A percentile compares a stretch with the other conserved stretches of the same genome.
These are phyloP conservation scores for Eucalyptus pauciflora DNA, from an alignment of 345 rosid genomes.

Conservation along the genomic window DNA sequence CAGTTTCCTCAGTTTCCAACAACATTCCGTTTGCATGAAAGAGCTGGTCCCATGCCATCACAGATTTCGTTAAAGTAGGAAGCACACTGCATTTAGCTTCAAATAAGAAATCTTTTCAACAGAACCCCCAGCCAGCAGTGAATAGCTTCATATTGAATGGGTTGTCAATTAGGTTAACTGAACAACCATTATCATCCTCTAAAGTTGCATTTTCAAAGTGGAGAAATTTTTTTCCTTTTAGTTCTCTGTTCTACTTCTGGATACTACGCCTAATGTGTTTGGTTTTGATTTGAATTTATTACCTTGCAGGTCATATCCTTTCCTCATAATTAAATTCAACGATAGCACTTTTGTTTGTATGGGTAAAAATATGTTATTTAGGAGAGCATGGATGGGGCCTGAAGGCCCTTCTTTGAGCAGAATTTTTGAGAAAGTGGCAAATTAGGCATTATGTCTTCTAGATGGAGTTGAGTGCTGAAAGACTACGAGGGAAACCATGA, in stretches of 20 bases:
- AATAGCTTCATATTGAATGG: not conserved
- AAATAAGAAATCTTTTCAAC: not conserved
- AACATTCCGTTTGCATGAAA: not conserved
- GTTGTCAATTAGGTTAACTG: not conserved
- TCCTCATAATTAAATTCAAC: not conserved
- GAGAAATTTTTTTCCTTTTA: not conserved
- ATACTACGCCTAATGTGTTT: not conserved
- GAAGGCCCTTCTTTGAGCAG: not conserved
- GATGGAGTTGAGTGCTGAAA: not conserved
- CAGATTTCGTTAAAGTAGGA: not conserved
- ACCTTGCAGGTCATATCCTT: conserved; percentile 95
- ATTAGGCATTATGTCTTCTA: not conserved
- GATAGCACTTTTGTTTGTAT: not conserved
- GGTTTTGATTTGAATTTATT: not conserved
- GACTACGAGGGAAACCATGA: not conserved
- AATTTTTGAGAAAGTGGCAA: not conserved
- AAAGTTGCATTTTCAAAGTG: not conserved
- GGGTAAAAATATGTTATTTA: not conserved
- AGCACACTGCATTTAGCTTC: not conserved
- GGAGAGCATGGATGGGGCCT: not conserved
- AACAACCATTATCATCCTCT: not conserved
- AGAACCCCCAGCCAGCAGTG: not conserved
- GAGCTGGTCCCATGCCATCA: not conserved
- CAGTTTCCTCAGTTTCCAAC: not conserved
- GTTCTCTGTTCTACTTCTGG: not conserved